phyloP scores from a whole-genome alignment of 306 rosid species.

The Rosa chinensis region DNA sequence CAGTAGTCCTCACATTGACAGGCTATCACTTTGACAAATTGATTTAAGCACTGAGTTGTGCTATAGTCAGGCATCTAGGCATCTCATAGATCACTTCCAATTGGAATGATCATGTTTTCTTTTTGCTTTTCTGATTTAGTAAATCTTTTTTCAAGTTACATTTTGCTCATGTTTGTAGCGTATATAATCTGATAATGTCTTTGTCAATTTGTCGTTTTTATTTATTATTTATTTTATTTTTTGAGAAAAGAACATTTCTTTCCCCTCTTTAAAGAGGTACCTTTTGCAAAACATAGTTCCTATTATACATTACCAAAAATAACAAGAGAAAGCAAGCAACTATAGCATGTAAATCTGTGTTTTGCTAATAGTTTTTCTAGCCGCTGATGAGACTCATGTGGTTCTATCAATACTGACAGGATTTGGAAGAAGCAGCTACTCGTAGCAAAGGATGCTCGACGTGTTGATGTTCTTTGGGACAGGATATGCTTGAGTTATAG shows the following conservation, averaged over 20 bases:
- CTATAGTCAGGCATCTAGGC: slow-evolving; percentile 14
- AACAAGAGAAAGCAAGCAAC: slow-evolving; percentile 12
- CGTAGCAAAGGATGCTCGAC: slow-evolving; percentile 93
- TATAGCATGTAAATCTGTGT: slow-evolving; percentile 16
- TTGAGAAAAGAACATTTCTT: too few relatives aligned
- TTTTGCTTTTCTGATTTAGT: too few relatives aligned
- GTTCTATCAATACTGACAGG: slow-evolving; percentile 47
- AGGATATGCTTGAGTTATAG: slow-evolving; percentile 92
- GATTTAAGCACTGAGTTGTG: background rate
- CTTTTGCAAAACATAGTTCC: slow-evolving; percentile 5
- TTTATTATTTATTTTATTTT: background rate
- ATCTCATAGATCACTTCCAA: background rate
- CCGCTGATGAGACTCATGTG: slow-evolving; percentile 33
- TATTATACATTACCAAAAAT: background rate
- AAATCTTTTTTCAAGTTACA: background rate
- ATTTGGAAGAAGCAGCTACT: slow-evolving; percentile 94
- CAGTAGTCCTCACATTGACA: background rate
- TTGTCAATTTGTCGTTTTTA: background rate
- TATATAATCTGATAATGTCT: background rate
- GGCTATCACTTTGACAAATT: background rate
- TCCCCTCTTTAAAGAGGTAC: background rate
- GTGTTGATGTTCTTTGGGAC: slow-evolving; percentile 83
- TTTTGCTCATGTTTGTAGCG: background rate
- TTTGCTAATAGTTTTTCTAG: slow-evolving; percentile 16
- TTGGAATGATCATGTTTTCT: background rate